Base-by-base conservation (phyloP, 2,329 filamentous ascomycete genomes). In the Fusarium tjaetaba region DNA sequence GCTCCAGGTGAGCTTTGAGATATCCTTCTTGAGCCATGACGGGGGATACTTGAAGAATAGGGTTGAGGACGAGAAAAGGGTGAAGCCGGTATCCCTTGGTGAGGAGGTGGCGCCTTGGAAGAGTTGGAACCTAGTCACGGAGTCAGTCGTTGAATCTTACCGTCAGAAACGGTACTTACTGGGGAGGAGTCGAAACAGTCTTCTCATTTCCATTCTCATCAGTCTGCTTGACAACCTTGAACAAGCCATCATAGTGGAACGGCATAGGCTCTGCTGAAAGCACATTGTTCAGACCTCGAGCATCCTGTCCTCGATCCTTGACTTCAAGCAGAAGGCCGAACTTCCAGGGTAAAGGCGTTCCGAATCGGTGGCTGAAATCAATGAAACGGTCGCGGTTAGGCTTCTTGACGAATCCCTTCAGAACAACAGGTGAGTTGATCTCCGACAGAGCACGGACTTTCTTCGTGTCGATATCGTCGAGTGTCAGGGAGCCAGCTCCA, bases 181-280 rank as follows among this genome's bases (percentile, higher is more conserved):
- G 81, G 1, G 87, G 87, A 7, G 86, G 84, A 8, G 76, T 81
- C 1, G 86, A 83, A 5, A 85, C 77, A 2, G 81, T 71, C n/a
- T 79, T 79, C n/a, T 82, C 83, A 11, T 82, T 81, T 1, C 84
- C 86, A 2, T 82, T 43, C 6, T 81, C 80, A 4, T 84, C 79
- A 0, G 64, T 77, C 26, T 82, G 76, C 58, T 85, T 85, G 15
- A 82, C 81, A 0, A 86, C 86, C 74, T 89, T 89, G 81, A 89
- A 90, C 34, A 89, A 79, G 0, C 88, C 88, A 56, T 90, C 88
- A 42, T 85, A 90, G 71, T 90, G 88, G 77, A 88, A 88, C 0
- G 88, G 88, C 87, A 89, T 88, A 69, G 85, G 85, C 65, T 89
- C 87, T 4, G 84, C 82, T 0, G 86, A 88, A 4, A 88, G 81